These are phyloP conservation scores for Castanopsis chinensis DNA, from an alignment of 306 rosid species.

Conservation along the genomic window DNA sequence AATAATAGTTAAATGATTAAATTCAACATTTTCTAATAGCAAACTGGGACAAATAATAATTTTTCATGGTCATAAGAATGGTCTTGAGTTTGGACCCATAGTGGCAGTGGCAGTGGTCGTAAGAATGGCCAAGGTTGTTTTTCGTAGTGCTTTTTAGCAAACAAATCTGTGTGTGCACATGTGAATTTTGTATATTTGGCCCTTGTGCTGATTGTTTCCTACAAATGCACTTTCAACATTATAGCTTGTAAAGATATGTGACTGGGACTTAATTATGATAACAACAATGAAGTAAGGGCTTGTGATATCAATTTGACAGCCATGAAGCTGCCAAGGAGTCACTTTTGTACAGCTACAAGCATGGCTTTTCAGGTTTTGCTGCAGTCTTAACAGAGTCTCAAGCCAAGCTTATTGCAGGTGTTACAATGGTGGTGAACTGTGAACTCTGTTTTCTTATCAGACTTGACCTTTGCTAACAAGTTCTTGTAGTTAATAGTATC, in stretches of 20 bases:
- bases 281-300: not conserved
- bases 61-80: too few species aligned
- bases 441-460: conserved; percentile 3
- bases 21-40: too few species aligned
- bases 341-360: conserved; percentile 59
- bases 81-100: too few species aligned
- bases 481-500: not conserved
- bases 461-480: not conserved
- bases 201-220: not conserved
- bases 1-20: too few species aligned
- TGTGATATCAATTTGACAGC: conserved; percentile 29
- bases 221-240: not conserved
- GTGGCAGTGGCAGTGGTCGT: not conserved
- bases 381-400: conserved; percentile 50
- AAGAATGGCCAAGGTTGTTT: not conserved
- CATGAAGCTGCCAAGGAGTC: conserved; percentile 44
- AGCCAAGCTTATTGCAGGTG: conserved; percentile 67
- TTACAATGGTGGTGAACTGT: conserved; percentile 30
- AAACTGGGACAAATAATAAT: too few species aligned
- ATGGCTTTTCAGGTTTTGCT: conserved; percentile 68
- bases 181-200: not conserved
- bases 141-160: not conserved
- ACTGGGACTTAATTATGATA: not conserved
- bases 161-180: not conserved
- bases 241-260: not conserved